Evolutionary conservation across 345 rosid genomes (phyloP).

Genomic region (Citrus maxima): DNA sequence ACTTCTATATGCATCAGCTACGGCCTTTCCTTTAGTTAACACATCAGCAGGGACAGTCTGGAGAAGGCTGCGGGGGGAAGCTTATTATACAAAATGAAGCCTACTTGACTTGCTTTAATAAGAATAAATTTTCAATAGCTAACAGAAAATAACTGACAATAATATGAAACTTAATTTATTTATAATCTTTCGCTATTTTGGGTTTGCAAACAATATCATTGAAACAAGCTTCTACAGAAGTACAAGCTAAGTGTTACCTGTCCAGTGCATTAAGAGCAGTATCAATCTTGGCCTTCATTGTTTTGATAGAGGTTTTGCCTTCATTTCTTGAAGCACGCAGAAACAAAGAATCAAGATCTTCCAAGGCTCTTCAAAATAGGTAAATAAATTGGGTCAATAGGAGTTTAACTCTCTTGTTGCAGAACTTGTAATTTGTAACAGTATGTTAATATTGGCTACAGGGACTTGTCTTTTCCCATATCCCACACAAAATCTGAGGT

Average conservation of each 20-base stretch:
- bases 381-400: background rate
- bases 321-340: conserved; percentile 77
- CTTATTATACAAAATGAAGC: background rate
- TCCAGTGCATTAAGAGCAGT: conserved; percentile 55
- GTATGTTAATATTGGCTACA: too few species aligned
- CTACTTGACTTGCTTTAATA: background rate
- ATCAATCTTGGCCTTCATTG: conserved; percentile 64
- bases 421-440: background rate
- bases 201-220: background rate
- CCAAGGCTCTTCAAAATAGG: conserved; percentile 46
- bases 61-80: conserved; percentile 50
- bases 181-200: background rate
- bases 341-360: conserved; percentile 72
- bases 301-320: conserved; percentile 46
- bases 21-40: conserved; percentile 60
- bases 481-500: background rate
- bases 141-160: background rate
- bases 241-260: conserved; percentile 31
- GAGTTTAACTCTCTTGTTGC: background rate
- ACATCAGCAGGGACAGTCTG: conserved; percentile 67
- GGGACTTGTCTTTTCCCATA: background rate
- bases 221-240: background rate
- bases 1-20: conserved; percentile 62
- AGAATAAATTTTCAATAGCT: background rate
- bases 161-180: too few species aligned